Base-by-base conservation (phyloP, 331 rosid genomes). In the Acacia pycnantha region DNA sequence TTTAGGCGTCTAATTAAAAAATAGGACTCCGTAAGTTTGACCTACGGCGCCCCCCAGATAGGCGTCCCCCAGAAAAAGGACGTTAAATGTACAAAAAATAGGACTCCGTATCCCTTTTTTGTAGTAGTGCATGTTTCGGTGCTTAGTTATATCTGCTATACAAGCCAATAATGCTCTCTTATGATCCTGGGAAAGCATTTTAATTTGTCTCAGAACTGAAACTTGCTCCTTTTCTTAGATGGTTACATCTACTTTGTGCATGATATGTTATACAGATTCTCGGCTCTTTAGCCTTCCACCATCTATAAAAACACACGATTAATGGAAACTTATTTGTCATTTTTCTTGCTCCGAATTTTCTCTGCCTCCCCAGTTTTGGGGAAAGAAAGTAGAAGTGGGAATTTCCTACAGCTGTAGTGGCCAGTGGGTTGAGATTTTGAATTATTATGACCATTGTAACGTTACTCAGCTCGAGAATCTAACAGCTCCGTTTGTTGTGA, bases 331-430 rank as follows among this genome's bases (percentile, higher is more conserved):
- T 31, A 31, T 31, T 18, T 22, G 8, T 48, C 66, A 16, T 76
- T 69, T 70, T 58, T 58, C 81, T 24, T 82, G 16, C 40, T 21
- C 12, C 51, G 79, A 76, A 70, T 61, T 77, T 77, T 77, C 37
- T 37, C 65, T 77, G 74, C 59, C 19, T 61, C 29, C 14, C 31
- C 24, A 5, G 41, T 11, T 19, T 51, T 61, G 79, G 71, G 53
- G 21, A 27, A 77, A 64, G 62, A 21, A 44, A 46, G 43, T 43
- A 62, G 11, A 14, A 48, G 9, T 3, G n/a, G n/a, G 81, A 77
- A 65, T 53, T 33, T 64, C 33, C 46, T 73, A 65, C 74, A 29
- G 21, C 26, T 41, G 27, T 19, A 47, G 41, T 41, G 46, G 2
- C 46, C 46, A 41, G 46, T 26, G 76, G 41, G 24, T 14, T 24